Evolutionary conservation across 108 stramenopile species (phyloP).

Genomic region (Nannochloropsis salina): DNA sequence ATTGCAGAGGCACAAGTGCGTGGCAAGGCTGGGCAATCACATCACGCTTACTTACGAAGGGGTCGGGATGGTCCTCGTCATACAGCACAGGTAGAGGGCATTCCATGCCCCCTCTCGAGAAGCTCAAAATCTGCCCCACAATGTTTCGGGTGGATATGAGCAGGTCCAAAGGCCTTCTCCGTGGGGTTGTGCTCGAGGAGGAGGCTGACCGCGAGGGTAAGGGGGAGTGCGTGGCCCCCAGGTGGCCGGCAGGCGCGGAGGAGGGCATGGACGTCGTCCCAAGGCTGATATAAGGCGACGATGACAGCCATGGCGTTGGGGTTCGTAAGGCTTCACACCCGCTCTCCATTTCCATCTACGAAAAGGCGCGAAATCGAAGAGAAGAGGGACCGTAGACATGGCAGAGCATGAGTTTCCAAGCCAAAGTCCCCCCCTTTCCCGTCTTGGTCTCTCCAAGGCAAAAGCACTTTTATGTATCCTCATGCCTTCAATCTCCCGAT

Average conservation of each 20-base stretch:
- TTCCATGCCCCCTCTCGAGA: constrained; percentile 9
- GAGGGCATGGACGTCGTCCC: background rate
- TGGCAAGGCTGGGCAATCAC: no score
- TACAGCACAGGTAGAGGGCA: background rate
- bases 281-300: background rate
- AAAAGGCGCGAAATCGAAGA: background rate
- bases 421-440: no score
- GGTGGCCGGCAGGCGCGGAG: background rate
- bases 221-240: background rate
- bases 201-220: background rate
- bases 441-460: no score
- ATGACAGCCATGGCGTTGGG: background rate
- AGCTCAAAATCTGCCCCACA: background rate
- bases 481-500: background rate
- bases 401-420: background rate
- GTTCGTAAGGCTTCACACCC: background rate
- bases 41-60: background rate
- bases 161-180: background rate
- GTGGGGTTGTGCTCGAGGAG: background rate
- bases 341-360: background rate
- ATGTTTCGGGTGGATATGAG: background rate
- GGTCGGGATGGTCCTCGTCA: constrained; percentile 4
- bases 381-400: background rate
- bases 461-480: no score
- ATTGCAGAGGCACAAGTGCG: no score